Evolutionary conservation across 768 basidiomycete genomes (phyloP).

Genomic region (Leucocoprinus birnbaumii): DNA sequence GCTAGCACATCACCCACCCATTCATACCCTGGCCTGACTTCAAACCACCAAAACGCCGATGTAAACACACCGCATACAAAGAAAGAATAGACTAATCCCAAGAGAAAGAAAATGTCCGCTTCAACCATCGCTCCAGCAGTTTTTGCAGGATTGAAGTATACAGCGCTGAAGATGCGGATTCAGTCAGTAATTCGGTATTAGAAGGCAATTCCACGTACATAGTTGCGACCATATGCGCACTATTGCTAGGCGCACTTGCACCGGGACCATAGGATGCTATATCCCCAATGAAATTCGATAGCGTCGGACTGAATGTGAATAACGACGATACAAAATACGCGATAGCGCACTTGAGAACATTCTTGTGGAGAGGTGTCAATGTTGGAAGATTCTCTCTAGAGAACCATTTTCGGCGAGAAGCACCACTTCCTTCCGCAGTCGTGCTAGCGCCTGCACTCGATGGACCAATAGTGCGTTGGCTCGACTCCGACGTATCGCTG

Average conservation of each 20-base stretch:
- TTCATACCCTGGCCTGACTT: conserved; percentile 65
- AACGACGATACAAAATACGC: conserved; percentile 89
- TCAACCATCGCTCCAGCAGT: conserved; percentile 92
- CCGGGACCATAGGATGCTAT: conserved; percentile 49
- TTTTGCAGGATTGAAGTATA: conserved; percentile 94
- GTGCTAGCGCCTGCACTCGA: not conserved
- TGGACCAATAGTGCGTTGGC: conserved; percentile 3
- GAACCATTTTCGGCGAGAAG: conserved; percentile 5
- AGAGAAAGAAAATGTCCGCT: conserved; percentile 77
- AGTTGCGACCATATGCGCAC: conserved; percentile 91
- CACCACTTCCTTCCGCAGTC: not conserved
- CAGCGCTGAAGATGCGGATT: conserved; percentile 43
- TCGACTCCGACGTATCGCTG: conserved; percentile 4
- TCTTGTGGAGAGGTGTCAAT: conserved; percentile 54
- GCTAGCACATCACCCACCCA: conserved; percentile 73
- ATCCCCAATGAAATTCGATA: conserved; percentile 70
- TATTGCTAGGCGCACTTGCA: conserved; percentile 59
- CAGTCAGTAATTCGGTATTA: not conserved
- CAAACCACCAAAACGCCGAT: conserved; percentile 77
- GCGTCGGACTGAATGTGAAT: conserved; percentile 84
- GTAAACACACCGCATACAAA: conserved; percentile 75
- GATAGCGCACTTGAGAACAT: conserved; percentile 87
- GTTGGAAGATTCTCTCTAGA: conserved; percentile 23
- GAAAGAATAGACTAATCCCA: conserved; percentile 67
- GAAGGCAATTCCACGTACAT: conserved; percentile 51